These are phyloP conservation scores for Scedosporium apiospermum DNA, from an alignment of 2,329 filamentous ascomycete genomes.

Conservation along the genomic window DNA sequence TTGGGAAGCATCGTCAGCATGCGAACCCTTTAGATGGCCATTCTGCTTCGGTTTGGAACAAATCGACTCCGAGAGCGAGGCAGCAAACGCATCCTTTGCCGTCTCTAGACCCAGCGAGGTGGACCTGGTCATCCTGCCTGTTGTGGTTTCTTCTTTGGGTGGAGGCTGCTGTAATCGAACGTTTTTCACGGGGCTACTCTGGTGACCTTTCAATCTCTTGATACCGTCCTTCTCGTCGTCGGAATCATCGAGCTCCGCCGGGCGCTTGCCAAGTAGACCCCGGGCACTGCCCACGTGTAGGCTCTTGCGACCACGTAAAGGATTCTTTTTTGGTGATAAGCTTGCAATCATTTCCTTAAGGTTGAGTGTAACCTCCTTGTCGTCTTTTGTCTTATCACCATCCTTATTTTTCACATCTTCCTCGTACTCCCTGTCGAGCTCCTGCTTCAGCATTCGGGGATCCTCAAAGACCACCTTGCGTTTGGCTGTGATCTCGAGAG, in stretches of 20 bases:
- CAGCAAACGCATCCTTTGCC: conserved; percentile 19
- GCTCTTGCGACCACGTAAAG: conserved; percentile 61
- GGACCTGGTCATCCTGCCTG: conserved; percentile 47
- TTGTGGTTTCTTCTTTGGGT: conserved; percentile 54
- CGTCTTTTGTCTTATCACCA: conserved; percentile 33
- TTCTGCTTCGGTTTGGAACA: conserved; percentile 37
- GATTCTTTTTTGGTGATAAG: conserved; percentile 65
- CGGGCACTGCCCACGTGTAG: conserved; percentile 65
- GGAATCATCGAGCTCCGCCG: conserved; percentile 57
- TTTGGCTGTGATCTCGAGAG: conserved; percentile 27
- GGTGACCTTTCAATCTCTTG: conserved; percentile 62
- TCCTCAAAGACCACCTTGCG: conserved; percentile 53
- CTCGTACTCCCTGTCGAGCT: conserved; percentile 50
- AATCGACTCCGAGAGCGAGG: not conserved
- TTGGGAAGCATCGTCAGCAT: conserved; percentile 33
- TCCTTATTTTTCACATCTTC: conserved; percentile 54
- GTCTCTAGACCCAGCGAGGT: conserved; percentile 36
- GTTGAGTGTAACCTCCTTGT: conserved; percentile 51
- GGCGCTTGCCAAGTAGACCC: conserved; percentile 66
- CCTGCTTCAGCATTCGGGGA: conserved; percentile 50
- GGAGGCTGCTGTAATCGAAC: conserved; percentile 61
- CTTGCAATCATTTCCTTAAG: conserved; percentile 70
- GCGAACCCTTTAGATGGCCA: conserved; percentile 43
- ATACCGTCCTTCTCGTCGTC: conserved; percentile 51
- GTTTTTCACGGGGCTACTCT: conserved; percentile 69